These are phyloP conservation scores for Hypoxylon lenormandii DNA, from an alignment of 495 filamentous ascomycete genomes.

Conservation along the genomic window DNA sequence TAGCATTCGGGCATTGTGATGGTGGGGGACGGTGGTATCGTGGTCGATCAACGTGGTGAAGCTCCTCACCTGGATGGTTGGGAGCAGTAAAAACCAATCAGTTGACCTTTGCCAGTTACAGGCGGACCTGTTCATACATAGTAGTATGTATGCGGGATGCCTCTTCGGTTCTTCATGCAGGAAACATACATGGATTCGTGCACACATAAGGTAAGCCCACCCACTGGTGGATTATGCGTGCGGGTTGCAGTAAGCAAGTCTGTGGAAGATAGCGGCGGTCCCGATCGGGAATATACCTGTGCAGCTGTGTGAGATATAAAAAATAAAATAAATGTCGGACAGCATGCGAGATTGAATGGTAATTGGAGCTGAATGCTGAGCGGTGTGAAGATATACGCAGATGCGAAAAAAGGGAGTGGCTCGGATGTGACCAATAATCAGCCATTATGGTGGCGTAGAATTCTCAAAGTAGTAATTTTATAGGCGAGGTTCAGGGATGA, in stretches of 20 bases:
- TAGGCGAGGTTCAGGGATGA: slow-evolving; percentile 36
- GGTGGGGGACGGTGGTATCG: slow-evolving; percentile 28
- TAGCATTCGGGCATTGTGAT: too few relatives aligned
- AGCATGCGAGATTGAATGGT: slow-evolving; percentile 17
- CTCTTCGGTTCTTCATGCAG: slow-evolving; percentile 16
- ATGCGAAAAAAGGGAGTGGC: slow-evolving; percentile 7
- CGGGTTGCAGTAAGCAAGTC: slow-evolving; percentile 23
- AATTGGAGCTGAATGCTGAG: slow-evolving; percentile 26
- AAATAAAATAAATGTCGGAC: slow-evolving; percentile 22
- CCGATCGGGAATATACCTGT: slow-evolving; percentile 4
- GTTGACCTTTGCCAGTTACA: slow-evolving; percentile 2
- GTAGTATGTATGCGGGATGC: slow-evolving; percentile 23
- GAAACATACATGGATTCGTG: slow-evolving; percentile 8
- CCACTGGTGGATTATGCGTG: slow-evolving; percentile 37
- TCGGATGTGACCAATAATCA: slow-evolving; percentile 31
- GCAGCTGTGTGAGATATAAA: neutral
- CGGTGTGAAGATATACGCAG: slow-evolving; percentile 26
- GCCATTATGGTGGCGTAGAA: slow-evolving; percentile 22
- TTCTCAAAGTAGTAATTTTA: slow-evolving; percentile 37
- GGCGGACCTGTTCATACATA: too few relatives aligned
- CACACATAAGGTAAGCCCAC: slow-evolving; percentile 8
- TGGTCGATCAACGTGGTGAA: slow-evolving; percentile 36
- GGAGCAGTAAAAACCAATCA: slow-evolving; percentile 18
- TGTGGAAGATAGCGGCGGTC: neutral
- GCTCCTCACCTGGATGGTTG: slow-evolving; percentile 17